Evolutionary conservation across 495 filamentous ascomycete species (phyloP), one percentile per base, ranked within the genome.

Genomic region (Talaromyces adpressus): DNA sequence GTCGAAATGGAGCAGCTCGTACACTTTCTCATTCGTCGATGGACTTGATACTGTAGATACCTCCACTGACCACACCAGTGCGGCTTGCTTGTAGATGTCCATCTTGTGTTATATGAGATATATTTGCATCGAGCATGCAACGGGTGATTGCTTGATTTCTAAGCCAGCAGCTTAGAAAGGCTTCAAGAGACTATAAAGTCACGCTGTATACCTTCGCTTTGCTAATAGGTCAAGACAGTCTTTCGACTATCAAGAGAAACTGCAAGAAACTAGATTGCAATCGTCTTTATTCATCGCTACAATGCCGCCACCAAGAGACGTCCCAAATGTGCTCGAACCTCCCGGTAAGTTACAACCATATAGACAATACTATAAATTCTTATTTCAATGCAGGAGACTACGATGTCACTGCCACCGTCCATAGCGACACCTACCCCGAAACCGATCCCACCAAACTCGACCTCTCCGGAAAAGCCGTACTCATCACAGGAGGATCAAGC

Each of bases 401-500:
- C 11, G 45, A 49, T 9, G 45, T 49, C n/a, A 49, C 45, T 4
- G 0, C 45, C 45, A 49, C 45, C 0, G n/a, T 49, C 45, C 45
- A 49, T 9, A 49, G 45, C 45, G 45, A 49, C 45, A 49, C 74
- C 0, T 82, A 81, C 22, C 66, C 70, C 1, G 60, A 51, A 25
- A 68, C 69, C 29, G 60, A 64, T 54, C 39, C 65, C n/a, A 58
- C 9, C 30, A 74, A 70, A 45, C 25, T 79, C 8, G 77, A 82
- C 59, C 81, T 91, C 45, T 71, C 73, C 61, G 79, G 79, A 71
- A 90, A 89, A 67, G 84, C 82, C 5, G 86, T 85, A 64, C 85
- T 87, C 66, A 84, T 91, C 63, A 90, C 88, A 0, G 88, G 88
- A 61, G 86, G 84, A 62, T 86, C 85, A 1, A 87, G 87, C 0